phyloP scores from a whole-genome alignment of 1,139 yeast species.

The Hansenula lynferdii region DNA sequence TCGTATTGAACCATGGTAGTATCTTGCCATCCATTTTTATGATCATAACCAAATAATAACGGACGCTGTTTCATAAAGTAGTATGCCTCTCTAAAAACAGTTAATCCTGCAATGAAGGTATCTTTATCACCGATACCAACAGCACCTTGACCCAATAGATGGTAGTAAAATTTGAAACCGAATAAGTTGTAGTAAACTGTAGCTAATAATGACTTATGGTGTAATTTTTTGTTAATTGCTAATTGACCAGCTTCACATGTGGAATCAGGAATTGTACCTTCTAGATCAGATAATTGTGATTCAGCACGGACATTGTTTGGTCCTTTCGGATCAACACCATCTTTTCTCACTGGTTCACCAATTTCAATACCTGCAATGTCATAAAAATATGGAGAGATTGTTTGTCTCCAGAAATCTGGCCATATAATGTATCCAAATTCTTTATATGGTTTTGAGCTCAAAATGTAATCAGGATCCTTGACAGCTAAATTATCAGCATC shows the following conservation, averaged over 20 bases:
- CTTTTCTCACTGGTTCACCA: conserved; percentile 26
- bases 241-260: conserved; percentile 60
- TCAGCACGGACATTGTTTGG: conserved; percentile 20
- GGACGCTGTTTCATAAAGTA: conserved; percentile 44
- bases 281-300: conserved; percentile 45
- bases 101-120: conserved; percentile 58
- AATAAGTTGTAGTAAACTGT: conserved; percentile 52
- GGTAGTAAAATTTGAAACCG: conserved; percentile 52
- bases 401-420: conserved; percentile 68
- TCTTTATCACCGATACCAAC: conserved; percentile 66
- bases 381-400: conserved; percentile 52
- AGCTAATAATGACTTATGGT: conserved; percentile 43
- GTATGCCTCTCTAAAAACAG: conserved; percentile 41
- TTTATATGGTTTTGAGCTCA: conserved; percentile 27
- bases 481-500: conserved; percentile 60
- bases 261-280: conserved; percentile 55
- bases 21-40: conserved; percentile 29
- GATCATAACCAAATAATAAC: conserved; percentile 39
- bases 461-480: conserved; percentile 43
- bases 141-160: conserved; percentile 50
- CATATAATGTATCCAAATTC: conserved; percentile 35
- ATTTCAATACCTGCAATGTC: conserved; percentile 38
- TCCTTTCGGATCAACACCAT: conserved; percentile 27
- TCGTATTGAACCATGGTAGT: conserved; percentile 40
- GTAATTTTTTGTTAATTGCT: conserved; percentile 45